phyloP scores from a whole-genome alignment of 495 filamentous ascomycete genomes.

The Trichoderma reesei region DNA sequence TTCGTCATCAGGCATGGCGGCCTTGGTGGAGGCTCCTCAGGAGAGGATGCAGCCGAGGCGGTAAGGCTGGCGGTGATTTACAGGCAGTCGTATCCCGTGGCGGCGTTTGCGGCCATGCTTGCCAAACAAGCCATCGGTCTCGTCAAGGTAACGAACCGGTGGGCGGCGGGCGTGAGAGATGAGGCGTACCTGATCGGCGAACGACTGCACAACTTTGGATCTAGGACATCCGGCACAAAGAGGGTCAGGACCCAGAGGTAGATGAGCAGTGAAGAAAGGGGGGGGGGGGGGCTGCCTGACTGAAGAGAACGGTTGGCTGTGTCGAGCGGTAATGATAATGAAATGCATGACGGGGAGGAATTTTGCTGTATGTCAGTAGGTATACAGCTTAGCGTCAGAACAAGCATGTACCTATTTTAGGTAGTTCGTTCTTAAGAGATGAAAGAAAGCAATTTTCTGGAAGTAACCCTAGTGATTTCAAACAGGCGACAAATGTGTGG shows the following conservation, averaged over 20 bases:
- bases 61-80: slow-evolving; percentile 50
- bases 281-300: neutral
- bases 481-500: too few species aligned
- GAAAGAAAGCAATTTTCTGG: too few species aligned
- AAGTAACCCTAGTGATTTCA: too few species aligned
- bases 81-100: slow-evolving; percentile 60
- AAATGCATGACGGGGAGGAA: too few species aligned
- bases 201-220: slow-evolving; percentile 80
- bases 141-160: slow-evolving; percentile 29
- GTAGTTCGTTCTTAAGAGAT: too few species aligned
- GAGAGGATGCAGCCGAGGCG: slow-evolving; percentile 18
- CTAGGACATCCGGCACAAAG: neutral
- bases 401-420: too few species aligned
- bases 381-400: too few species aligned
- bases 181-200: slow-evolving; percentile 96
- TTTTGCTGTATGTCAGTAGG: too few species aligned
- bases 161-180: slow-evolving; percentile 70
- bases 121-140: slow-evolving; percentile 47
- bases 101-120: slow-evolving; percentile 36
- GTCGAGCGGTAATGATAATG: neutral
- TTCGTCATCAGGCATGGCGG: slow-evolving; percentile 9
- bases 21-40: slow-evolving; percentile 17
- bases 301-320: neutral
- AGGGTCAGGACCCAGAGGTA: neutral
- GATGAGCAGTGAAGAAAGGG: neutral